Base-by-base conservation (phyloP, 768 basidiomycete species). In the Glaciozyma martinii region DNA sequence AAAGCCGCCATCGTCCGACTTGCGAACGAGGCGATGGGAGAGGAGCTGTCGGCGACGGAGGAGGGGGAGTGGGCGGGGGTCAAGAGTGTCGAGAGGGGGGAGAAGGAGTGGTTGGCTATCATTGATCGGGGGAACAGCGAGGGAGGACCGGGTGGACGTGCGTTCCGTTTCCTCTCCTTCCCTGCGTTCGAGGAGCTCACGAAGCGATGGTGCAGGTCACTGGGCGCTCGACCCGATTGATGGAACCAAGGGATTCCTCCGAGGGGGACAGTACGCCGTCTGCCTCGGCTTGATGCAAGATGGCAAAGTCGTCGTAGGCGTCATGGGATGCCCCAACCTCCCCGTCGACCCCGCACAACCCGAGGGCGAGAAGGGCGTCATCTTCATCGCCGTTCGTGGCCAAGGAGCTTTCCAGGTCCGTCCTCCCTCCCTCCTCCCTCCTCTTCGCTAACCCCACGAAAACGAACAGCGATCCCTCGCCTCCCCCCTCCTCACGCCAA, bases 261-360 rank as follows among this genome's bases (percentile, higher is more conserved):
- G 92, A 6, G 90, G 90, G 5, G 90, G 87, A 63, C 92, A 95
- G 76, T 95, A 90, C 74, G 91, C 91, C 7, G 89, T 95, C 25
- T 94, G 92, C 76, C 78, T 95, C 15, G 86, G 90, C 0, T 79
- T 95, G 61, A 84, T 94, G 73, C 80, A 89, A 50, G 84, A 92
- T 68, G 82, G 86, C 0, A 76, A 84, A 59, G 88, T 90, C 43
- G 80, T 89, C 73, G 80, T 95, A 3, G 91, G 89, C 8, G 84
- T 92, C 23, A 86, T 92, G 70, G 91, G 90, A 10, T 95, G 93
- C 76, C 94, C 94, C 1, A 99, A 99, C 76, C 80, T 98, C 23
- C 87, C 85, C 15, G 76, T 84, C 46, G 79, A 84, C 70, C 76
- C 78, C 5, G 68, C 76, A 1, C 76, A 81, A 44, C 82, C 85